These are phyloP conservation scores for Huntiella decipiens DNA, from an alignment of 2,329 filamentous ascomycete genomes.

Conservation along the genomic window DNA sequence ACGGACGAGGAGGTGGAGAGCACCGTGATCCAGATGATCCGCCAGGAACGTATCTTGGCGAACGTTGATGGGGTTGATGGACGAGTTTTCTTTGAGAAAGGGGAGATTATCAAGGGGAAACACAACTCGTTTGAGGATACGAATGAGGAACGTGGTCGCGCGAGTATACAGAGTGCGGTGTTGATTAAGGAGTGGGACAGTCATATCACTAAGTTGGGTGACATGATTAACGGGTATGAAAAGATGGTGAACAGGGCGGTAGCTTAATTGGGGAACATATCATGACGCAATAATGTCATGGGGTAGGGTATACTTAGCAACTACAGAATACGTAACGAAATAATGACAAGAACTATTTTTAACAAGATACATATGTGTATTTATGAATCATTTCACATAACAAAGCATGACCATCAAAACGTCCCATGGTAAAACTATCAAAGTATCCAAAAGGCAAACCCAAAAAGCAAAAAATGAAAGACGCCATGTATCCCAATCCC, in stretches of 20 bases:
- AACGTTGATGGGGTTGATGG: slow-evolving; percentile 88
- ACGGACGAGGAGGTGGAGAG: slow-evolving; percentile 68
- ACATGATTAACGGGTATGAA: neutral
- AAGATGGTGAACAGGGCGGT: neutral
- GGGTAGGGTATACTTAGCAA: too few species aligned
- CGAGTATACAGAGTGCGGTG: slow-evolving; percentile 42
- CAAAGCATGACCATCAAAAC: too few species aligned
- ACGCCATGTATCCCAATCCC: too few species aligned
- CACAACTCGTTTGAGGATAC: slow-evolving; percentile 2
- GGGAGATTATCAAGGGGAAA: slow-evolving; percentile 29
- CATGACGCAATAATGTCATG: too few species aligned
- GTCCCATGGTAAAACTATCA: too few species aligned
- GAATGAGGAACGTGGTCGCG: slow-evolving; percentile 46
- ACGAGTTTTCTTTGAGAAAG: slow-evolving; percentile 67
- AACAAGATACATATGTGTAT: too few species aligned
- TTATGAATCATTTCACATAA: too few species aligned
- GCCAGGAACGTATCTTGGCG: slow-evolving; percentile 73
- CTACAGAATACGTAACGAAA: too few species aligned
- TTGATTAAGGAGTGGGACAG: slow-evolving; percentile 75
- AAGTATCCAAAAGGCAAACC: too few species aligned
- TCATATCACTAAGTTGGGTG: slow-evolving; percentile 35
- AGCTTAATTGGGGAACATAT: too few species aligned
- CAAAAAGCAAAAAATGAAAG: too few species aligned
- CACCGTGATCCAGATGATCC: slow-evolving; percentile 87
- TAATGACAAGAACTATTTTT: too few species aligned